Conservation (phyloP, 2,329 filamentous ascomycete species). For the Cercospora berteroae region DNA sequence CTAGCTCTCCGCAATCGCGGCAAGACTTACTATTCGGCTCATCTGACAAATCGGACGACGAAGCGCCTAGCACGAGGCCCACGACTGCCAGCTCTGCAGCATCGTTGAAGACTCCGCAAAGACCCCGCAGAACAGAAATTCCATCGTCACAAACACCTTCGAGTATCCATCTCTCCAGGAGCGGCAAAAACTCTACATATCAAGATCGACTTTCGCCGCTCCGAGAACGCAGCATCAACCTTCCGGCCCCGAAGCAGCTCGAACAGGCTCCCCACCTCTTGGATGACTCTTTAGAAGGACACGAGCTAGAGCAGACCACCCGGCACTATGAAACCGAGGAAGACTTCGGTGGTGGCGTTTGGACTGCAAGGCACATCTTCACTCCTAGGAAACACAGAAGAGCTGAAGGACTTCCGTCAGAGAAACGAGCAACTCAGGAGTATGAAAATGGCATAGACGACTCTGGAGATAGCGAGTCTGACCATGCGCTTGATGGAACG, state of each 20-base stretch:
- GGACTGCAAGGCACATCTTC: slow-evolving; percentile 12
- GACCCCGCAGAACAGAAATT: slow-evolving; percentile 10
- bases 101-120: slow-evolving; percentile 17
- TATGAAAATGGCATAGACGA: slow-evolving; percentile 7
- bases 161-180: slow-evolving; percentile 18
- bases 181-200: background rate
- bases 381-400: slow-evolving; percentile 15
- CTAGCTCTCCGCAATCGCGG: slow-evolving; percentile 7
- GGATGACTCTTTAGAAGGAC: background rate
- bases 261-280: background rate
- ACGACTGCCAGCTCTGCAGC: slow-evolving; percentile 17
- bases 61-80: slow-evolving; percentile 12
- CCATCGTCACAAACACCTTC: slow-evolving; percentile 25
- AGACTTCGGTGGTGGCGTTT: background rate
- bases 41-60: slow-evolving; percentile 7
- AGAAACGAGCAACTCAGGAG: slow-evolving; percentile 6
- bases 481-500: background rate
- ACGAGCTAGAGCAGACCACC: background rate
- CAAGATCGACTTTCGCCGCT: slow-evolving; percentile 18
- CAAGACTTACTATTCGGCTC: background rate
- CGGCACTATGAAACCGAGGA: background rate
- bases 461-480: background rate
- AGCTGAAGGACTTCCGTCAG: background rate
- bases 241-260: background rate
- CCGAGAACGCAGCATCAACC: slow-evolving; percentile 23